phyloP scores from a whole-genome alignment of 1,284 basidiomycete genomes.

The Tilletia setariae region DNA sequence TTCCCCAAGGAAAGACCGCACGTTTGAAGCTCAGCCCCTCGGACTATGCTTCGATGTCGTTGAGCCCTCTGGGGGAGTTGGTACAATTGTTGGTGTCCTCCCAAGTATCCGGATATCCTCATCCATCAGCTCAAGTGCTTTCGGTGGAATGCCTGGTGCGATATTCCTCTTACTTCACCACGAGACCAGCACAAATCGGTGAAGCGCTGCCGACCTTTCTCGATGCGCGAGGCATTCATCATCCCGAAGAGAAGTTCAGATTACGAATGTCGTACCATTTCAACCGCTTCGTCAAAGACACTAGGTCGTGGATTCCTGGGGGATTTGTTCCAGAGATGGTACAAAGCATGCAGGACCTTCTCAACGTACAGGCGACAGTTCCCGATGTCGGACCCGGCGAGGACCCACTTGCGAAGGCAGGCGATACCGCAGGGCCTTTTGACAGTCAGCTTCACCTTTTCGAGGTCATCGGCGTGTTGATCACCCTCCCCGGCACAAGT shows the following conservation, averaged over 20 bases:
- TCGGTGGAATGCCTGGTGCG: slow-evolving; percentile 90
- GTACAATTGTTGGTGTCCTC: slow-evolving; percentile 78
- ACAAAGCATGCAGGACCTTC: slow-evolving; percentile 56
- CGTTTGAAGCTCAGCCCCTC: slow-evolving; percentile 34
- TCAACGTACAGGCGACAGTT: slow-evolving; percentile 58
- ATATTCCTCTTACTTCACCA: slow-evolving; percentile 90
- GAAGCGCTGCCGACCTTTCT: slow-evolving; percentile 80
- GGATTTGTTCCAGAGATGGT: slow-evolving; percentile 63
- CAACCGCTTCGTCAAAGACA: slow-evolving; percentile 84
- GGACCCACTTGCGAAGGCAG: slow-evolving; percentile 69
- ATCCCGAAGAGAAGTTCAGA: slow-evolving; percentile 68
- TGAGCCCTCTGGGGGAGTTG: slow-evolving; percentile 88
- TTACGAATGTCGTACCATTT: slow-evolving; percentile 88
- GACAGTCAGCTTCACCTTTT: slow-evolving; percentile 93
- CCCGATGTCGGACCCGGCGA: slow-evolving; percentile 63
- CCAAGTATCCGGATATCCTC: slow-evolving; percentile 76
- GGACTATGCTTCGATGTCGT: slow-evolving; percentile 60
- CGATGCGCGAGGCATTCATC: slow-evolving; percentile 84
- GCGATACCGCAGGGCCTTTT: slow-evolving; percentile 70
- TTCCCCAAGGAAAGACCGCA: slow-evolving; percentile 36
- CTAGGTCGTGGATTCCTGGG: slow-evolving; percentile 71
- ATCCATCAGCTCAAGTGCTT: slow-evolving; percentile 82
- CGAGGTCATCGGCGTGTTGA: slow-evolving; percentile 81
- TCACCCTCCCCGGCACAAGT: slow-evolving; percentile 66
- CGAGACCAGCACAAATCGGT: slow-evolving; percentile 71